Evolutionary conservation across 2,329 filamentous ascomycete species (phyloP).

Genomic region (Geosmithia putterillii): DNA sequence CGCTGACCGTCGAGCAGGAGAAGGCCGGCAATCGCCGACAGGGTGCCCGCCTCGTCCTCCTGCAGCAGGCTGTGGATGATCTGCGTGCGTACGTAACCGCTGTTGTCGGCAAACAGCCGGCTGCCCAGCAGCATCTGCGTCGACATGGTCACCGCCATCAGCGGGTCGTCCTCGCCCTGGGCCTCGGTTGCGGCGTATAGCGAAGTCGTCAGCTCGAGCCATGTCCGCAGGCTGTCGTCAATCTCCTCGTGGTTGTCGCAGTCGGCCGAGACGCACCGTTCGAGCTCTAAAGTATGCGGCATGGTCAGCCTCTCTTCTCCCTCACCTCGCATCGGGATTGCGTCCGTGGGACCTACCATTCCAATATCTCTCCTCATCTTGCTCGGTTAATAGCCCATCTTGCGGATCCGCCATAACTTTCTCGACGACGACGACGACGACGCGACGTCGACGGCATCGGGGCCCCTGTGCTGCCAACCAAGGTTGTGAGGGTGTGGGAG

Average conservation of each 20-base stretch:
- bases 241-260: constrained; percentile 47
- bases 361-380: constrained; percentile 84
- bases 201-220: constrained; percentile 64
- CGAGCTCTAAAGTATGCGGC: constrained; percentile 28
- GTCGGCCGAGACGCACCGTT: constrained; percentile 28
- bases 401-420: constrained; percentile 51
- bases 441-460: constrained; percentile 21
- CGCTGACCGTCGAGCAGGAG: constrained; percentile 76
- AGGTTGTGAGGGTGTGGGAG: neutral
- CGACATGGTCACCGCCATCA: constrained; percentile 62
- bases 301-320: no score
- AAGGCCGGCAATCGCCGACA: constrained; percentile 74
- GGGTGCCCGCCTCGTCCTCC: constrained; percentile 71
- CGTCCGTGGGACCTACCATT: constrained; percentile 42
- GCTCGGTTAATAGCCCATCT: constrained; percentile 46
- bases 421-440: constrained; percentile 8
- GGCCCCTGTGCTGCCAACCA: constrained; percentile 5
- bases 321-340: neutral
- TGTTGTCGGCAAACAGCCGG: constrained; percentile 59
- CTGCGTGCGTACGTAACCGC: constrained; percentile 81
- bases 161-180: constrained; percentile 47
- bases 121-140: constrained; percentile 69
- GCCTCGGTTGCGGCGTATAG: constrained; percentile 66
- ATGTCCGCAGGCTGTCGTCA: constrained; percentile 76
- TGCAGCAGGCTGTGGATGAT: constrained; percentile 84